Percentiles rank a stretch among this genome's conserved stretches.
phyloP scores from a whole-genome alignment of 2,329 filamentous ascomycete genomes.

The Ophiostoma himal-ulmi region DNA sequence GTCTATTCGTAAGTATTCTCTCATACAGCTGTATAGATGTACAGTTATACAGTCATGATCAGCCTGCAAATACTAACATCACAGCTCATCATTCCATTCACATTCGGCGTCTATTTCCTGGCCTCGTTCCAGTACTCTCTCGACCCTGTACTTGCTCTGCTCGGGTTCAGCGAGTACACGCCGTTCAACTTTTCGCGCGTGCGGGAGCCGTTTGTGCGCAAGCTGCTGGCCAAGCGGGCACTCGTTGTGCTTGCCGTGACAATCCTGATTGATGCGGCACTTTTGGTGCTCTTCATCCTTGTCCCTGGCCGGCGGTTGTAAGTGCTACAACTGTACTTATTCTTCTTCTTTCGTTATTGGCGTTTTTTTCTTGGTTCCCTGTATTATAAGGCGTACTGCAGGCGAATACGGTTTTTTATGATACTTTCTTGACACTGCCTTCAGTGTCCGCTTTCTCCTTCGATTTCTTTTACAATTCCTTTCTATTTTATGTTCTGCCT shows the following conservation, averaged over 20 bases:
- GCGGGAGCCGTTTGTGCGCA: constrained; percentile 84
- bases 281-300: constrained; percentile 87
- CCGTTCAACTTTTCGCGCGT: constrained; percentile 87
- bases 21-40: constrained; percentile 24
- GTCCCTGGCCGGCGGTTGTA: constrained; percentile 82
- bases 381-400: background rate
- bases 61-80: constrained; percentile 16
- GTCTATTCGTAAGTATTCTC: constrained; percentile 68
- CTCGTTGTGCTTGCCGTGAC: constrained; percentile 74
- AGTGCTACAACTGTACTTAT: constrained; percentile 23
- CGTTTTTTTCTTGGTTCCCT: background rate
- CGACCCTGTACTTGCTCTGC: constrained; percentile 80
- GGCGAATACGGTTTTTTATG: background rate
- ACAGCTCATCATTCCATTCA: constrained; percentile 76
- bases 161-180: constrained; percentile 94
- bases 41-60: too few relatives aligned
- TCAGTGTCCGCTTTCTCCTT: background rate
- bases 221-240: constrained; percentile 75
- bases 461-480: constrained; percentile 1
- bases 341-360: constrained; percentile 12
- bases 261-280: constrained; percentile 67
- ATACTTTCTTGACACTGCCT: background rate
- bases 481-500: constrained; percentile 14
- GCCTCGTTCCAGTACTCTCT: constrained; percentile 93
- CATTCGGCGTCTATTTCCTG: constrained; percentile 80